phyloP scores from a whole-genome alignment of 345 rosid genomes.

The Eucalyptus microcorys region DNA sequence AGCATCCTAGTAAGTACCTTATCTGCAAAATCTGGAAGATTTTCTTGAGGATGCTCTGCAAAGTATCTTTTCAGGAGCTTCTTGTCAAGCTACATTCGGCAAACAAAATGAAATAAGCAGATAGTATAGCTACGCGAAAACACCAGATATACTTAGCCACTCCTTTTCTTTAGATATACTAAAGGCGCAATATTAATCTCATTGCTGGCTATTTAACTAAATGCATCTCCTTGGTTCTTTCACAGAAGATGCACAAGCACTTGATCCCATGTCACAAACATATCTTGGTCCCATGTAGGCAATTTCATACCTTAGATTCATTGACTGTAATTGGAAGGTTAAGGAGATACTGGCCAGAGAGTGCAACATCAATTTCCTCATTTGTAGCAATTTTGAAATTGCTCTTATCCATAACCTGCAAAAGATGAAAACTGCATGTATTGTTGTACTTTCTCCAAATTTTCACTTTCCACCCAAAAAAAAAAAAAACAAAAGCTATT shows the following conservation, averaged over 20 bases:
- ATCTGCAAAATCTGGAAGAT: conserved; percentile 75
- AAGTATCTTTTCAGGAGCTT: conserved; percentile 61
- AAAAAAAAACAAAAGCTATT: neutral
- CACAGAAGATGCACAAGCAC: neutral
- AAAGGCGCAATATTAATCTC: neutral
- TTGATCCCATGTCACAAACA: neutral
- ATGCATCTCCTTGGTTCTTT: neutral
- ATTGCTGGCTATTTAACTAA: neutral
- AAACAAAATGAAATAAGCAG: neutral
- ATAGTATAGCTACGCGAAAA: neutral
- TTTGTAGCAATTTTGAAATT: conserved; percentile 70
- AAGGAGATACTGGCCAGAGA: conserved; percentile 75
- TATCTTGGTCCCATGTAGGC: neutral
- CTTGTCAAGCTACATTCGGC: conserved; percentile 68
- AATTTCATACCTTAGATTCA: conserved; percentile 64
- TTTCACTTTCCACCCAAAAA: neutral
- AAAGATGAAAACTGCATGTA: neutral
- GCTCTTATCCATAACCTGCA: conserved; percentile 90
- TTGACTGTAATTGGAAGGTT: conserved; percentile 90
- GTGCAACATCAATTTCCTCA: conserved; percentile 90
- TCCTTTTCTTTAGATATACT: neutral
- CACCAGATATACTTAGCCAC: neutral
- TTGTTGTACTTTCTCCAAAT: neutral
- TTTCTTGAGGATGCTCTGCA: conserved; percentile 50
- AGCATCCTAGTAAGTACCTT: conserved; percentile 37